A percentile compares a stretch with the other conserved stretches of the same genome.
phyloP scores from a whole-genome alignment of 495 filamentous ascomycete genomes.

The Annulohypoxylon stygium region DNA sequence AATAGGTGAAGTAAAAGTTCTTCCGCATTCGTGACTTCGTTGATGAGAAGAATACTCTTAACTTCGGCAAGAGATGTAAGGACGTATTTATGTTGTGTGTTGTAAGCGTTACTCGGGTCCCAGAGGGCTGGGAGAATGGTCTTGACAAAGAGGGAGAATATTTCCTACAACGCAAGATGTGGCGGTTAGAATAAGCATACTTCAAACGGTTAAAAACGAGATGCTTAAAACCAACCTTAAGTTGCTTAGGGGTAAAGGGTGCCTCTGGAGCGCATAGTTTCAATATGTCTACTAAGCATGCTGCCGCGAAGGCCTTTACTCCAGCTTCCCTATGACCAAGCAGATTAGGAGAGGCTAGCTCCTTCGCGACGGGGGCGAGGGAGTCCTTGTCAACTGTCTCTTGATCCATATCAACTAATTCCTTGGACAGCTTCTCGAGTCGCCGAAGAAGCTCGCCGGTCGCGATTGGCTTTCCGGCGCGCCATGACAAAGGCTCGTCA shows the following conservation, averaged over 20 bases:
- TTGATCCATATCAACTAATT: slow-evolving; percentile 89
- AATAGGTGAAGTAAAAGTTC: slow-evolving; percentile 84
- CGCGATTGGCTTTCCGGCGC: slow-evolving; percentile 88
- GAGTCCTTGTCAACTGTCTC: slow-evolving; percentile 86
- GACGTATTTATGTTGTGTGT: slow-evolving; percentile 90
- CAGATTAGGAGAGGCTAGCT: slow-evolving; percentile 85
- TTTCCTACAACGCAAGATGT: slow-evolving; percentile 70
- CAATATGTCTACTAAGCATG: slow-evolving; percentile 94
- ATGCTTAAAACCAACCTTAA: slow-evolving; percentile 75
- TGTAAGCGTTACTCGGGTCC: slow-evolving; percentile 91
- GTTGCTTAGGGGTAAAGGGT: slow-evolving; percentile 88
- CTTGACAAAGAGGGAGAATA: slow-evolving; percentile 89
- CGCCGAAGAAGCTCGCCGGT: slow-evolving; percentile 84
- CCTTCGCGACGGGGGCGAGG: slow-evolving; percentile 85
- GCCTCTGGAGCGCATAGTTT: slow-evolving; percentile 95
- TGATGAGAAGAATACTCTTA: slow-evolving; percentile 93
- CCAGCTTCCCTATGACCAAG: slow-evolving; percentile 92
- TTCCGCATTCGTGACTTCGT: slow-evolving; percentile 87
- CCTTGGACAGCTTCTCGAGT: slow-evolving; percentile 82
- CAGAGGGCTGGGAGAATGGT: slow-evolving; percentile 86
- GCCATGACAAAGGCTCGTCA: slow-evolving; percentile 91
- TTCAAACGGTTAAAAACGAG: neutral
- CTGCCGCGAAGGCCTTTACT: slow-evolving; percentile 87
- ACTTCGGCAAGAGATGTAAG: slow-evolving; percentile 89
- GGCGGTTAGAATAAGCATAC: slow-evolving; percentile 28